Evolutionary conservation across 805 yeast genomes (phyloP).

Genomic region (Metschnikowia lunata): DNA sequence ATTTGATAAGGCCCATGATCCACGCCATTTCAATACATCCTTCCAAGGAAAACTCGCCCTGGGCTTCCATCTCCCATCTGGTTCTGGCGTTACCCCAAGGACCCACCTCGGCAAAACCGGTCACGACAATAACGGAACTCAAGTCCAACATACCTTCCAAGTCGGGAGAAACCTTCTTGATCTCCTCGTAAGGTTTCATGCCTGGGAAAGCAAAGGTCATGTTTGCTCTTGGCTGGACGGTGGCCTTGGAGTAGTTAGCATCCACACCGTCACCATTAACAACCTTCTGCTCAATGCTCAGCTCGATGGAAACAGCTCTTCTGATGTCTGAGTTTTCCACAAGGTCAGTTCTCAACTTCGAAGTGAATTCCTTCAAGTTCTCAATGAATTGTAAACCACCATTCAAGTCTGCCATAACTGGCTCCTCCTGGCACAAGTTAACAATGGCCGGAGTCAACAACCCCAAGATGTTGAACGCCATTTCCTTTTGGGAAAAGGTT

Average conservation of each 20-base stretch:
- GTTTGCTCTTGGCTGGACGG: conserved; percentile 90
- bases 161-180: conserved; percentile 65
- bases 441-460: conserved; percentile 82
- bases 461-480: conserved; percentile 98
- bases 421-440: conserved; percentile 84
- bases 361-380: conserved; percentile 84
- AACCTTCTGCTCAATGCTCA: conserved; percentile 80
- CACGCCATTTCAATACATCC: conserved; percentile 99
- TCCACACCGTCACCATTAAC: conserved; percentile 87
- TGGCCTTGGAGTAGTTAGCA: conserved; percentile 72
- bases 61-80: conserved; percentile 99
- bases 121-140: conserved; percentile 88
- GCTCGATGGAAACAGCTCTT: conserved; percentile 92
- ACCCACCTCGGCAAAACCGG: conserved; percentile 98
- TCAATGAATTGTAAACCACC: conserved; percentile 97
- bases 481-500: conserved; percentile 97
- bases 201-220: conserved; percentile 91
- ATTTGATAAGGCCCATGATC: conserved; percentile 97
- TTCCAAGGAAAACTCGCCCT: conserved; percentile 91
- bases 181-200: conserved; percentile 69
- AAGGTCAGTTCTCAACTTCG: conserved; percentile 70
- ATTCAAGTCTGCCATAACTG: conserved; percentile 96
- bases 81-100: conserved; percentile 99
- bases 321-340: conserved; percentile 85
- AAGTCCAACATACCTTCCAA: conserved; percentile 89